A percentile compares a stretch with the other conserved stretches of the same genome.
These are phyloP conservation scores for Diaporthe capsici DNA, from an alignment of 2,329 filamentous ascomycete genomes.

Conservation along the genomic window DNA sequence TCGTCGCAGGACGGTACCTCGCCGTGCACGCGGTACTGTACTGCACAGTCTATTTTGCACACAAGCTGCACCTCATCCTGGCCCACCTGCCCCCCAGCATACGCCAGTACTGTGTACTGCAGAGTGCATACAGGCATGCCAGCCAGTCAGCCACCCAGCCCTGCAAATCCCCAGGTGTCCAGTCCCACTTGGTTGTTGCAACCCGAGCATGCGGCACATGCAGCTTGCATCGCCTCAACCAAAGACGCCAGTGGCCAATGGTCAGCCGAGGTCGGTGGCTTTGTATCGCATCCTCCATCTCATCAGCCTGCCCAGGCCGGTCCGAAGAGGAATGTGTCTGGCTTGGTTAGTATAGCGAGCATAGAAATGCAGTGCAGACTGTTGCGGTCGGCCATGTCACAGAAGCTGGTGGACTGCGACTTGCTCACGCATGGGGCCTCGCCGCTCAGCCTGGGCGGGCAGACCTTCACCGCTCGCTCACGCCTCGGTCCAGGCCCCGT, in stretches of 20 bases:
- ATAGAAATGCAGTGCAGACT: not conserved
- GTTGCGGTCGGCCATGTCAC: not conserved
- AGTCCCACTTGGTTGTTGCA: conserved; percentile 33
- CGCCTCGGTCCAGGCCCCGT: conserved; percentile 29
- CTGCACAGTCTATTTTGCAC: conserved; percentile 2
- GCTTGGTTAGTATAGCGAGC: not conserved
- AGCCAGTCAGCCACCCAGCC: conserved; percentile 28
- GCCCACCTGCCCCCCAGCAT: not conserved
- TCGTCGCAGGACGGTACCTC: conserved; percentile 18
- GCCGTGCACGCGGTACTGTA: conserved; percentile 1
- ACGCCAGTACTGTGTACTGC: not conserved
- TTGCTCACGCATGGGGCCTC: conserved; percentile 9
- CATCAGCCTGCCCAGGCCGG: conserved; percentile 26
- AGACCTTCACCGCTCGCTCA: conserved; percentile 23
- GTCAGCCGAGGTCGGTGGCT: conserved; percentile 24
- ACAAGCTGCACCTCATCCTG: not conserved
- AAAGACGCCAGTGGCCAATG: conserved; percentile 33
- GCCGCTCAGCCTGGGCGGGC: not conserved
- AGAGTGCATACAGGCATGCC: conserved; percentile 13
- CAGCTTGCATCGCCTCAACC: conserved; percentile 34
- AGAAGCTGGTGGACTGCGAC: not conserved
- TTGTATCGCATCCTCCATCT: conserved; percentile 28
- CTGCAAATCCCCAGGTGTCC: conserved; percentile 29
- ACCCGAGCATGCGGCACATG: conserved; percentile 36
- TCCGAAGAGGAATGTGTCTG: conserved; percentile 11